Conservation (phyloP, 2,329 filamentous ascomycete genomes). For the Leptographium lundbergii region DNA sequence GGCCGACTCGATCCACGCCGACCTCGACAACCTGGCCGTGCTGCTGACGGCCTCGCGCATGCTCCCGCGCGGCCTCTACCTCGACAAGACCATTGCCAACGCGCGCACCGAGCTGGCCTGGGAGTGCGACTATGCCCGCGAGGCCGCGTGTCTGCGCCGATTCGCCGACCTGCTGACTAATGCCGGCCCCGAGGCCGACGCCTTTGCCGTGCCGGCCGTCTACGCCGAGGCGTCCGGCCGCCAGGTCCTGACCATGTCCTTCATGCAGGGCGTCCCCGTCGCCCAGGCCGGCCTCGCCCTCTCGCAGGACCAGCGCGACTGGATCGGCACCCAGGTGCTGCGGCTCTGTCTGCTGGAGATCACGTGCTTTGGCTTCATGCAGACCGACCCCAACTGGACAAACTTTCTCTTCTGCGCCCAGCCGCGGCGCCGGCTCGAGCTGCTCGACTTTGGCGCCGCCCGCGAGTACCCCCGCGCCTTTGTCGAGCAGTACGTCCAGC, state of each 20-base stretch:
- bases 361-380: constrained; percentile 93
- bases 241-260: constrained; percentile 62
- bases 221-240: constrained; percentile 13
- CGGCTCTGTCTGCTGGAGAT: constrained; percentile 88
- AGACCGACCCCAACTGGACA: constrained; percentile 98
- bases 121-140: constrained; percentile 92
- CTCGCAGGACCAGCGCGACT: constrained; percentile 75
- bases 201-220: constrained; percentile 59
- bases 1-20: constrained; percentile 88
- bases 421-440: constrained; percentile 57
- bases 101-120: constrained; percentile 82
- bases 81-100: constrained; percentile 96
- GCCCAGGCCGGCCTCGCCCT: constrained; percentile 61
- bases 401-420: constrained; percentile 84
- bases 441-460: constrained; percentile 91
- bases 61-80: constrained; percentile 80
- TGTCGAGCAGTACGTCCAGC: constrained; percentile 63
- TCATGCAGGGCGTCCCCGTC: constrained; percentile 75
- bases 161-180: constrained; percentile 65
- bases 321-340: constrained; percentile 90
- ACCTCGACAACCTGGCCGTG: constrained; percentile 84
- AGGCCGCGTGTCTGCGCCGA: constrained; percentile 66
- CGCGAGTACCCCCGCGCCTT: constrained; percentile 75
- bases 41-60: constrained; percentile 83
- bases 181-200: constrained; percentile 19